A percentile compares a stretch with the other conserved stretches of the same genome.
Conservation (phyloP, 2,329 filamentous ascomycete genomes). For the Phialocephala subalpina region DNA sequence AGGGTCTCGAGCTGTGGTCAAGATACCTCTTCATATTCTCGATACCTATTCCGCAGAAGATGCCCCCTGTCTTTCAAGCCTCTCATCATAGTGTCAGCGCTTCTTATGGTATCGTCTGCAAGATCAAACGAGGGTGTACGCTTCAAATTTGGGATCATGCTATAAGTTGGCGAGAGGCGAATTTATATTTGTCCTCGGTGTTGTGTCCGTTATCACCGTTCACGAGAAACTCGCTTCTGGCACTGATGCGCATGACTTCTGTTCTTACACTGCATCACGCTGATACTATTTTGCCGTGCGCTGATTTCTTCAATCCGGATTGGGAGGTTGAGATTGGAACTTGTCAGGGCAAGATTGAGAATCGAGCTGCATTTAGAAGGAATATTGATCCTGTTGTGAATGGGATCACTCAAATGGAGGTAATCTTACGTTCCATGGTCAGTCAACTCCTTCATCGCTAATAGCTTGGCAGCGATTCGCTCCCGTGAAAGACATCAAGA, state of each 20-base stretch:
- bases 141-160: constrained; percentile 71
- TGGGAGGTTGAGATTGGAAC: constrained; percentile 71
- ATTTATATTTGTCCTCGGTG: constrained; percentile 42
- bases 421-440: background rate
- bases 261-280: constrained; percentile 54
- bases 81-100: constrained; percentile 69
- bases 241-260: constrained; percentile 37
- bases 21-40: constrained; percentile 53
- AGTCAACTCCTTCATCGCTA: background rate
- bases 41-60: constrained; percentile 50
- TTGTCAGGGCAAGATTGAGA: constrained; percentile 61
- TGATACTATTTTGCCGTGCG: constrained; percentile 65
- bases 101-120: constrained; percentile 68
- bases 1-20: constrained; percentile 24
- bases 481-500: constrained; percentile 65
- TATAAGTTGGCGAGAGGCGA: constrained; percentile 64
- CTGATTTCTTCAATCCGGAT: constrained; percentile 69
- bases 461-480: constrained; percentile 54
- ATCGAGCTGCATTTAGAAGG: constrained; percentile 59
- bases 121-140: constrained; percentile 65
- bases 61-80: constrained; percentile 66
- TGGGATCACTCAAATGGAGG: constrained; percentile 64
- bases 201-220: constrained; percentile 39
- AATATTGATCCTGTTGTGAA: constrained; percentile 73
- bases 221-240: constrained; percentile 39